Percentiles rank a stretch among this genome's conserved stretches.
These are phyloP conservation scores for Phytophthora pinifolia DNA, from an alignment of 352 stramenopile genomes.

Conservation along the genomic window DNA sequence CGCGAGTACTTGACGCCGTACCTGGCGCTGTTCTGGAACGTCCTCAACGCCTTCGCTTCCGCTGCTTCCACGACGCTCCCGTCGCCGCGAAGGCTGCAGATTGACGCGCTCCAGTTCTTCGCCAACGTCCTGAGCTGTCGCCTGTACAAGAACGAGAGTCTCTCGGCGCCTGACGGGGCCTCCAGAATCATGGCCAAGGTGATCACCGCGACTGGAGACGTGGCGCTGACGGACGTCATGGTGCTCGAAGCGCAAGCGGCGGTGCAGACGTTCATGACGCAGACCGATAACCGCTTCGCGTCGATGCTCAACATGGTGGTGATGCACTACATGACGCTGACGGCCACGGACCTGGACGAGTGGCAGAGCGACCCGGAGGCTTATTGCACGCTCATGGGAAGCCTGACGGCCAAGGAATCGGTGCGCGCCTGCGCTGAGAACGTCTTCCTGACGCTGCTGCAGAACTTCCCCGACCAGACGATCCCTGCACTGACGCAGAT, in stretches of 20 bases:
- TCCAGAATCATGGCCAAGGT: conserved; percentile 66
- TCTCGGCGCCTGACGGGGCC: conserved; percentile 40
- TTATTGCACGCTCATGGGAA: conserved; percentile 69
- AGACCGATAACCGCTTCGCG: conserved; percentile 43
- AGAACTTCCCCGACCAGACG: conserved; percentile 67
- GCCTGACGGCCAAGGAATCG: conserved; percentile 73
- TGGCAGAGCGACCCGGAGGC: conserved; percentile 73
- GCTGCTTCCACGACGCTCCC: conserved; percentile 3
- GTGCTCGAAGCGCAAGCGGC: conserved; percentile 68
- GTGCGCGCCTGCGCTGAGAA: conserved; percentile 83
- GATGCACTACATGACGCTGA: conserved; percentile 77
- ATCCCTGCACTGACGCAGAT: conserved; percentile 74
- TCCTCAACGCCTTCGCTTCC: conserved; percentile 34
- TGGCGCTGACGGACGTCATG: conserved; percentile 74
- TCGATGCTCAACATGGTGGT: conserved; percentile 67
- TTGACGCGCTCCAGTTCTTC: conserved; percentile 80
- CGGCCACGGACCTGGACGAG: conserved; percentile 55
- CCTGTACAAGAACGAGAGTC: conserved; percentile 76
- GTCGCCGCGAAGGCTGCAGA: conserved; percentile 47
- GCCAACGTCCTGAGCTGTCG: conserved; percentile 79
- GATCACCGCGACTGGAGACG: conserved; percentile 78
- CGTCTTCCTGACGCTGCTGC: conserved; percentile 79
- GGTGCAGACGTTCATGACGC: conserved; percentile 58
- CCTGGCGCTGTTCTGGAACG: conserved; percentile 65
- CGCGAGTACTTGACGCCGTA: conserved; percentile 73